Evolutionary conservation across 2,329 filamentous ascomycete species (phyloP).

Genomic region (Plectosphaerella plurivora): DNA sequence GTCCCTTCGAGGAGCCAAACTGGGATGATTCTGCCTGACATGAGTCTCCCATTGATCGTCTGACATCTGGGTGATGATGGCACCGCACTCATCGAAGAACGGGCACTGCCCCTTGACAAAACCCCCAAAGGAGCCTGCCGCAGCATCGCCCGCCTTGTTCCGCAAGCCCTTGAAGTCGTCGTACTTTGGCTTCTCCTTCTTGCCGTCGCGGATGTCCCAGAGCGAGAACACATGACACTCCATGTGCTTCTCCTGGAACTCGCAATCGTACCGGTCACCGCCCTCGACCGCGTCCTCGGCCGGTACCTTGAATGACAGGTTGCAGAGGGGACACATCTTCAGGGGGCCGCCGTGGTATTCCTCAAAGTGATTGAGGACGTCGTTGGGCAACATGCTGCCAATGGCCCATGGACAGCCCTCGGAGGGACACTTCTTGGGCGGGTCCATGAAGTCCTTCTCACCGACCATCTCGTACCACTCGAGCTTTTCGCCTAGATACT

Average conservation of each 20-base stretch:
- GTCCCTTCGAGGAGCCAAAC: no score
- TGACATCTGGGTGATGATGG: constrained; percentile 13
- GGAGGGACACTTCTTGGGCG: constrained; percentile 7
- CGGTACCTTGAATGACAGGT: constrained; percentile 7
- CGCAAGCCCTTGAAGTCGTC: no score
- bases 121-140: no score
- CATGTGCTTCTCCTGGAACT: constrained; percentile 9
- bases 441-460: constrained; percentile 3
- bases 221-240: constrained; percentile 13
- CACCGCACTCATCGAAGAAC: constrained; percentile 10
- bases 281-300: neutral
- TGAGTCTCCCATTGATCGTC: constrained; percentile 10
- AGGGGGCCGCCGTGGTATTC: constrained; percentile 6
- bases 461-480: constrained; percentile 10
- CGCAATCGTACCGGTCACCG: constrained; percentile 1
- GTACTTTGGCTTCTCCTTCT: no score
- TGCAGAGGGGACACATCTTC: constrained; percentile 8
- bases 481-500: constrained; percentile 4
- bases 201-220: constrained; percentile 6
- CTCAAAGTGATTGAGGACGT: constrained; percentile 11
- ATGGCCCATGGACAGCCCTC: constrained; percentile 7
- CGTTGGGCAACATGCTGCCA: constrained; percentile 8
- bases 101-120: constrained; percentile 10
- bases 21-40: neutral
- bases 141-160: no score